Evolutionary conservation across 2,329 filamentous ascomycete species (phyloP).

Genomic region (Hypoxylon sp.): DNA sequence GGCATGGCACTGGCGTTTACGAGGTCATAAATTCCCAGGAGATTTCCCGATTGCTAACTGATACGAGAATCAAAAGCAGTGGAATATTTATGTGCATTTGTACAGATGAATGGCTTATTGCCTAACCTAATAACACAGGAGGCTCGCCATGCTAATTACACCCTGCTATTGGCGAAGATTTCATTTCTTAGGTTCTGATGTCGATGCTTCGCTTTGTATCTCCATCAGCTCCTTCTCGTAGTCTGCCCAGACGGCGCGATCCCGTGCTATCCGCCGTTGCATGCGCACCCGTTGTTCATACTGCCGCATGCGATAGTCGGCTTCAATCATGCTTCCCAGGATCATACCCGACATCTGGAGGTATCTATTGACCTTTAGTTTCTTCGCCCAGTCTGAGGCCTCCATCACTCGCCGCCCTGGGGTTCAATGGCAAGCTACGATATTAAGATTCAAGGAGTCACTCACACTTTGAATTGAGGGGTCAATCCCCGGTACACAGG

Average conservation of each 20-base stretch:
- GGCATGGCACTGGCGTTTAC: slow-evolving; percentile 53
- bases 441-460: slow-evolving; percentile 27
- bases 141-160: background rate
- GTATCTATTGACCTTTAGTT: slow-evolving; percentile 68
- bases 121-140: slow-evolving; percentile 14
- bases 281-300: slow-evolving; percentile 77
- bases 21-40: slow-evolving; percentile 29
- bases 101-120: slow-evolving; percentile 26
- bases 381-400: background rate
- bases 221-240: slow-evolving; percentile 74
- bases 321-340: slow-evolving; percentile 82
- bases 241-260: slow-evolving; percentile 77
- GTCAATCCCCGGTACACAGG: slow-evolving; percentile 81
- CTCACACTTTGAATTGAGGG: slow-evolving; percentile 83
- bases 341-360: slow-evolving; percentile 90
- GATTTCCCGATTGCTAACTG: slow-evolving; percentile 23
- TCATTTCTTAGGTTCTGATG: slow-evolving; percentile 47
- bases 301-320: slow-evolving; percentile 75
- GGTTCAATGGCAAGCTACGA: background rate
- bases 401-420: background rate
- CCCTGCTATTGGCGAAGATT: slow-evolving; percentile 1
- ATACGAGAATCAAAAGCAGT: slow-evolving; percentile 33
- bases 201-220: slow-evolving; percentile 57
- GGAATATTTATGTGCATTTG: slow-evolving; percentile 43
- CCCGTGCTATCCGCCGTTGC: slow-evolving; percentile 73